Evolutionary conservation across 2,329 filamentous ascomycete species (phyloP), one percentile per base, ranked within the genome.

Genomic region (Ophiostoma himal-ulmi): DNA sequence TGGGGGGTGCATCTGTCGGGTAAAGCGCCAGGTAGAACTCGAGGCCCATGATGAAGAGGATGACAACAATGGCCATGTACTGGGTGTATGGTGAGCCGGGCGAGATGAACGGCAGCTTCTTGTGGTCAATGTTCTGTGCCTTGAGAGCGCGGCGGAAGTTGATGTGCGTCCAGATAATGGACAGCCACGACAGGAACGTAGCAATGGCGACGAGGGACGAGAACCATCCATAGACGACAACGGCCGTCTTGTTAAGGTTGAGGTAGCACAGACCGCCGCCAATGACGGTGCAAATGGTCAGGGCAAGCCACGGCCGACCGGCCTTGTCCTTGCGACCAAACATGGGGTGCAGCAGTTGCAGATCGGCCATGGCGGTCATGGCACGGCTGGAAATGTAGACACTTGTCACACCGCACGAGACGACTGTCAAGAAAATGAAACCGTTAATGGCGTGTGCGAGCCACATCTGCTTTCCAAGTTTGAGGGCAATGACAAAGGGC

Each of bases 261-360:
- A 57, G 52, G 52, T 57, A 57, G 22, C 52, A 57, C n/a, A 57
- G 52, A 2, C 52, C 52, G 7, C 52, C 52, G 8, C 52, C 52
- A 8, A 57, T 57, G 52, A 22, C 52, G n/a, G 52, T 57, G 52
- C 52, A 57, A 10, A 57, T 57, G 10, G 52, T 57, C 52, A 57
- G 52, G 10, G 52, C 52, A 22, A 57, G 52, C 52, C 52, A 57
- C 52, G 52, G 52, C 14, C 52, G 52, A 11, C 52, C 52, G n/a
- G 52, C 52, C 52, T 57, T 57, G 52, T 57, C 52, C n/a, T 57
- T 57, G 52, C 52, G 52, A 22, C 52, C 52, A 11, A 57, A 57
- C 52, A 57, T 5, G 52, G 52, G 52, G 52, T 57, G 52, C 52
- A 57, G 22, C 52, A 57, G 52, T 10, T 57, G n/a, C 22, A 57